Evolutionary conservation across 2,329 filamentous ascomycete species (phyloP).

Genomic region (Sporothrix luriei): DNA sequence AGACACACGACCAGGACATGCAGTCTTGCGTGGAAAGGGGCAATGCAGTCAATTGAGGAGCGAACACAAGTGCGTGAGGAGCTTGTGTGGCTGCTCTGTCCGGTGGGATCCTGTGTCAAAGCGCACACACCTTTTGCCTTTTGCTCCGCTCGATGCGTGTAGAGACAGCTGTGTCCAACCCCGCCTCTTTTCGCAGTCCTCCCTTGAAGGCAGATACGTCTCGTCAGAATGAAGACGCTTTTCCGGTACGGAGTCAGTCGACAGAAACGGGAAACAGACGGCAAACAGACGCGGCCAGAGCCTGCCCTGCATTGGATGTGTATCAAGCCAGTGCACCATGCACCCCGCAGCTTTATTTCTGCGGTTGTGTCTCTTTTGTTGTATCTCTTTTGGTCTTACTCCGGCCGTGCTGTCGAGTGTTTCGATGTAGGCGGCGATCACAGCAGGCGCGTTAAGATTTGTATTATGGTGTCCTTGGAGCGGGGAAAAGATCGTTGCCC

Average conservation of each 20-base stretch:
- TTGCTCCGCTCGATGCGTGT: too few relatives aligned
- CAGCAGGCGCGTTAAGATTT: background rate
- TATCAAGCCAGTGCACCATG: constrained; percentile 15
- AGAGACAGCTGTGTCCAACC: background rate
- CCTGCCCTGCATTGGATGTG: constrained; percentile 1
- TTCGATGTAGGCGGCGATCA: constrained; percentile 13
- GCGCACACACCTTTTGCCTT: background rate
- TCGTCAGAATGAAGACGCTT: background rate
- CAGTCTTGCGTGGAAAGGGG: background rate
- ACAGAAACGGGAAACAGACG: too few relatives aligned
- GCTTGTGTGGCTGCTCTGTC: background rate
- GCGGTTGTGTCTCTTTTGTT: background rate
- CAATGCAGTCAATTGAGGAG: background rate
- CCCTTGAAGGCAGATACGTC: background rate
- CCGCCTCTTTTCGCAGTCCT: background rate
- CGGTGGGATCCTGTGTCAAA: background rate
- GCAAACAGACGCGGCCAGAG: background rate
- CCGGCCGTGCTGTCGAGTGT: background rate
- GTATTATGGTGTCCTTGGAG: background rate
- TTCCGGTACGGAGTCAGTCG: background rate
- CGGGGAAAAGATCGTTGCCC: background rate
- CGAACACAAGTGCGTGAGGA: background rate
- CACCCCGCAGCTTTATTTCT: background rate
- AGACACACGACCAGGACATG: background rate
- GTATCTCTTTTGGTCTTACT: background rate